Percentiles rank a stretch among this genome's conserved stretches.
phyloP scores from a whole-genome alignment of 345 rosid genomes.

The Murraya koenigii region DNA sequence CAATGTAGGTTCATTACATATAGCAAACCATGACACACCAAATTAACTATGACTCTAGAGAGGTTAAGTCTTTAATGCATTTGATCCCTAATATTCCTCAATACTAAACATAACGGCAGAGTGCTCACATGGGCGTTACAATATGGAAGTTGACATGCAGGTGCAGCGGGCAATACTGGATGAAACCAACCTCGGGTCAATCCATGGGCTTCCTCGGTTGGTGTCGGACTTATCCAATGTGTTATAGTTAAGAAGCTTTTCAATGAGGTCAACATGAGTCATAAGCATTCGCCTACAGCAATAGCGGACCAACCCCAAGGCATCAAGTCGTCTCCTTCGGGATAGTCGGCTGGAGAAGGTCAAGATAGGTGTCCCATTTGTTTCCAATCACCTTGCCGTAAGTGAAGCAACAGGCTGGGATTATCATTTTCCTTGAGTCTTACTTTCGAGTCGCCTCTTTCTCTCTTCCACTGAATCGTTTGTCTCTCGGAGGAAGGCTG shows the following conservation, averaged over 20 bases:
- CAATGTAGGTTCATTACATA: not conserved
- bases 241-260: constrained; percentile 96
- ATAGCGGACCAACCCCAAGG: constrained; percentile 79
- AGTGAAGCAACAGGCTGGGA: constrained; percentile 79
- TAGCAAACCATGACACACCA: not conserved
- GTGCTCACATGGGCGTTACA: not conserved
- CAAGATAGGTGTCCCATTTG: constrained; percentile 78
- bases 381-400: constrained; percentile 85
- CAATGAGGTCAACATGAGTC: constrained; percentile 99
- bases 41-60: not conserved
- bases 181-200: constrained; percentile 1
- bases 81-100: not conserved
- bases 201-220: constrained; percentile 24
- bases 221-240: constrained; percentile 72
- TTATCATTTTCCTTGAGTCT: constrained; percentile 45
- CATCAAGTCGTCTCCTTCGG: constrained; percentile 93
- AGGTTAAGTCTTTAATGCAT: not conserved
- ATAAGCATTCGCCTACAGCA: constrained; percentile 98
- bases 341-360: constrained; percentile 70
- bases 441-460: not conserved
- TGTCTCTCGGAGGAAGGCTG: too few relatives aligned
- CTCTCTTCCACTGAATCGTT: not conserved
- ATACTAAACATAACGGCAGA: not conserved
- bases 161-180: not conserved
- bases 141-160: not conserved